Evolutionary conservation across 805 yeast genomes (phyloP).

Genomic region (Yarrowia hollandica): DNA sequence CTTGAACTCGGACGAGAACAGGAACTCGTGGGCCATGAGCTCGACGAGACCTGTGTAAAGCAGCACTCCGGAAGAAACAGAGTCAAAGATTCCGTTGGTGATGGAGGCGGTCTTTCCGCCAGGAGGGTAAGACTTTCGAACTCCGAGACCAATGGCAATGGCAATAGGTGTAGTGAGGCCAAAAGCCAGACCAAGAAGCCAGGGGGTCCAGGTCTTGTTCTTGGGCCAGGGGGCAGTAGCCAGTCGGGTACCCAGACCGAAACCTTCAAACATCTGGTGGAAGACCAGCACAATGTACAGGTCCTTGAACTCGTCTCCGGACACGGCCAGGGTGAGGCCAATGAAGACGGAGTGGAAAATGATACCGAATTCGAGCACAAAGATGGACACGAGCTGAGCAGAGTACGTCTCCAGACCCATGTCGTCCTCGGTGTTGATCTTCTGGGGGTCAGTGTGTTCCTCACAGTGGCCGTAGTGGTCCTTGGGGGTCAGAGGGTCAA

Average conservation of each 20-base stretch:
- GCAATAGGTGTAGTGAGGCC: constrained; percentile 66
- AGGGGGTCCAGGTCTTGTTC: constrained; percentile 51
- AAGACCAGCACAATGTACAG: constrained; percentile 65
- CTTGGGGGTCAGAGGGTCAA: background rate
- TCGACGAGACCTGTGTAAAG: constrained; percentile 74
- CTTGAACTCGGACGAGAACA: constrained; percentile 47
- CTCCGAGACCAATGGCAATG: constrained; percentile 75
- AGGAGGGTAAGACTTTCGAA: constrained; percentile 57
- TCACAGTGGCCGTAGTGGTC: constrained; percentile 24
- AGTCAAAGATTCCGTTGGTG: constrained; percentile 64
- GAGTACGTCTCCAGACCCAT: constrained; percentile 28
- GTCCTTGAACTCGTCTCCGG: constrained; percentile 63
- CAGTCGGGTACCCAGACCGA: constrained; percentile 73
- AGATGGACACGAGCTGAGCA: constrained; percentile 47
- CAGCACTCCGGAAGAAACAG: constrained; percentile 70
- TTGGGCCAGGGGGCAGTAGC: constrained; percentile 60
- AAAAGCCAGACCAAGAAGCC: constrained; percentile 51
- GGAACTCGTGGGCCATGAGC: constrained; percentile 70
- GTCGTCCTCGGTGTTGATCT: background rate
- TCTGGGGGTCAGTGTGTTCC: constrained; percentile 19
- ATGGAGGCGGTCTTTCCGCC: constrained; percentile 55
- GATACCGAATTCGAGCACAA: constrained; percentile 70
- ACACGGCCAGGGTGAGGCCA: constrained; percentile 65
- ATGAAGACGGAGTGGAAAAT: constrained; percentile 74
- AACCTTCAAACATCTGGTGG: constrained; percentile 79